Base-by-base conservation (phyloP, 1,139 yeast genomes). In the Yamadazyma jaroonii region DNA sequence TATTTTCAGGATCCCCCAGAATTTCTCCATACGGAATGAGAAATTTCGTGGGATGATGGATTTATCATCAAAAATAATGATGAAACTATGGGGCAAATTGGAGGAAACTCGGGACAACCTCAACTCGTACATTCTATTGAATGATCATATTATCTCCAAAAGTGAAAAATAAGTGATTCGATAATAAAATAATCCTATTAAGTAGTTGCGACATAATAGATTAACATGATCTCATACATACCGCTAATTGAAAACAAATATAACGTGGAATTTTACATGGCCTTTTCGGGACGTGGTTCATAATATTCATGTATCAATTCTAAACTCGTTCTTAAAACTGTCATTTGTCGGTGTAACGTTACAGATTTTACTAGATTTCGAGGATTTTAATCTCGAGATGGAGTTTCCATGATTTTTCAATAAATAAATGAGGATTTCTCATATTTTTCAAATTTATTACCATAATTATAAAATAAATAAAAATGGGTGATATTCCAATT, bases 401-500 rank as follows among this genome's bases (percentile, higher is more conserved):
- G 4, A 11, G 14, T 25, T 25, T 25, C 11, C 11, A n/a, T 9
- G 10, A 9, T 15, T 29, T 14, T 7, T 7, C 31, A 17, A 30
- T 34, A 37, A 37, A 34, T 34, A 24, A 5, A 27, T 31, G 40
- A 37, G 37, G 25, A 31, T 9, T 32, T 32, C 35, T 15, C 35
- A 26, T 9, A 11, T 32, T 15, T 26, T 25, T 20, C 17, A n/a
- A 7, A 17, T 17, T n/a, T 26, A 25, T 4, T 10, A 4, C 14
- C 13, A 25, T 9, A 11, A 11, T n/a, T n/a, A 13, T 9, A 25
- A 25, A 25, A 25, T n/a, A 11, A 12, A 13, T 9, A 13, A 34
- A n/a, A 7, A 44, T 45, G 42, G 33, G 46, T 7, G 43, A 45
- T 14, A 54, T 67, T 17, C 77, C 77, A 25, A 56, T 54, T 1